Base-by-base conservation (phyloP, 2,329 filamentous ascomycete species). In the Aspergillus thermomutatus region DNA sequence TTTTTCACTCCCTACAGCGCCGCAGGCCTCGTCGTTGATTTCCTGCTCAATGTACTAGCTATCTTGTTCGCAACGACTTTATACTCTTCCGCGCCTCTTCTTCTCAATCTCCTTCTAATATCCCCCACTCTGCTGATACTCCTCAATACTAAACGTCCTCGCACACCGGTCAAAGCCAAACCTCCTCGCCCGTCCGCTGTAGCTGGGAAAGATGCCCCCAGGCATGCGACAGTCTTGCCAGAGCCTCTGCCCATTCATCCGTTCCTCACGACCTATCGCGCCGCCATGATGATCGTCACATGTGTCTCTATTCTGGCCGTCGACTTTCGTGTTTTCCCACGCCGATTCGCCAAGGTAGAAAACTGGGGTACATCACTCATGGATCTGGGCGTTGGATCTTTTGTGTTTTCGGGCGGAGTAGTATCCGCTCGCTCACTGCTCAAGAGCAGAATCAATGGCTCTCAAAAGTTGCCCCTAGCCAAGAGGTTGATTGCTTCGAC, bases 341-440 rank as follows among this genome's bases (percentile, higher is more conserved):
- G 94, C 27, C 88, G 94, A 31, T 97, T 97, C 72, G 94, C 92
- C 56, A 99, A 99, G 78, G 94, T 96, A 2, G 94, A 99, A 76
- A 97, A 91, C n/a, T 99, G 94, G 91, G 94, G 94, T 54, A 97
- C 93, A 1, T 97, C 93, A n/a, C 79, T 99, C 60, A 99, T 99
- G 94, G 94, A 99, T 72, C 82, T 97, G 67, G 94, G 94, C 50
- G 94, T 99, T 49, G 94, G 94, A 27, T 96, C 92, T 11, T 99
- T 99, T 76, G 94, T 99, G 66, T 99, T 96, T 75, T 92, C 92
- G 2, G 90, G 89, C 17, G 94, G 94, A 23, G 80, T 97, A 34
- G 91, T 97, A n/a, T 92, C 90, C 40, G 92, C 92, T 14, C 84
- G 93, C 19, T 86, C 90, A 1, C 81, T 92, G 11, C 79, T 97